Conservation (phyloP, 148 eudicot genomes). For the Diospyros kaki region DNA sequence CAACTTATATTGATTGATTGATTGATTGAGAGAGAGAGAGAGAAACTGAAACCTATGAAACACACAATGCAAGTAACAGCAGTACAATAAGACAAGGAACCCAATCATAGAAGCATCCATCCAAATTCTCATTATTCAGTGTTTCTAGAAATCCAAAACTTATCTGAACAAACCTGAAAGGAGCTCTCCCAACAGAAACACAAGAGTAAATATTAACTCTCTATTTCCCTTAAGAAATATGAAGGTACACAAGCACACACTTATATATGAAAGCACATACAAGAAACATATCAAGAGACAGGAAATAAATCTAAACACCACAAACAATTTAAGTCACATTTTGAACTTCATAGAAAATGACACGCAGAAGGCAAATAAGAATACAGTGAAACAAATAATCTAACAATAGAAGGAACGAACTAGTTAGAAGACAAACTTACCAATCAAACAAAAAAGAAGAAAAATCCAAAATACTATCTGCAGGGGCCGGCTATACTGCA, state of each 20-base stretch:
- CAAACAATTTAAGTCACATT: not conserved
- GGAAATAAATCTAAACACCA: not conserved
- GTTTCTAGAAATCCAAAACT: no score
- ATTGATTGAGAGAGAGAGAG: no score
- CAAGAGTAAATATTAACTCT: not conserved
- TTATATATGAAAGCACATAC: not conserved
- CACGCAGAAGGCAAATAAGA: not conserved
- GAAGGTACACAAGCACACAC: not conserved
- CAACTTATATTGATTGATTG: no score
- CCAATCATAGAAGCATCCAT: no score
- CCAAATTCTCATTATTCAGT: no score
- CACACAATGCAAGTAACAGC: no score
- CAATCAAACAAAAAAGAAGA: constrained; percentile 50
- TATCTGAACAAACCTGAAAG: no score
- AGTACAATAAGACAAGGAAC: no score
- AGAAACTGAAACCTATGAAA: no score
- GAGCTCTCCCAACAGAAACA: no score
- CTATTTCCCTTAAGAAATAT: not conserved
- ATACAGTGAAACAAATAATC: not conserved
- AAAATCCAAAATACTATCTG: constrained; percentile 41
- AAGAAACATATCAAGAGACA: not conserved
- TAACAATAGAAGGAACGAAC: not conserved
- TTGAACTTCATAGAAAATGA: not conserved
- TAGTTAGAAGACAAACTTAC: constrained; percentile 41
- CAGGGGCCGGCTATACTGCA: constrained; percentile 62